phyloP scores from a whole-genome alignment of 1,284 basidiomycete genomes.

The Phellinidium pouzarii region DNA sequence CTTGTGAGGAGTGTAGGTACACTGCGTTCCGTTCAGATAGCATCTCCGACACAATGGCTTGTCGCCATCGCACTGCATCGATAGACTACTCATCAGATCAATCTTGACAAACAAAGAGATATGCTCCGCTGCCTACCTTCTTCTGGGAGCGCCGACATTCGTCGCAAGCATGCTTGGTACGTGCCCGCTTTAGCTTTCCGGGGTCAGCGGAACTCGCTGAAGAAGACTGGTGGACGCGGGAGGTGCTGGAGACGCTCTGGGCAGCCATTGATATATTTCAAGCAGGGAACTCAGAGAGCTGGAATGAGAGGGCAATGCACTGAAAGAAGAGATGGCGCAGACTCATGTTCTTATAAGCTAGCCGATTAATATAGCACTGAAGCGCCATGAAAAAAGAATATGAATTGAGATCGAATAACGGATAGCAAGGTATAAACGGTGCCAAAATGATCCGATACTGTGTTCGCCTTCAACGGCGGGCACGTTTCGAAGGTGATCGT shows the following conservation, averaged over 20 bases:
- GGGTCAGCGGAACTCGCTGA: slow-evolving; percentile 8
- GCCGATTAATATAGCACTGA: slow-evolving; percentile 10
- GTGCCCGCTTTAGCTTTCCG: slow-evolving; percentile 13
- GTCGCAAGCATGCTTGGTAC: slow-evolving; percentile 20
- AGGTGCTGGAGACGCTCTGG: slow-evolving; percentile 5
- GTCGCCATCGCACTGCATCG: slow-evolving; percentile 17
- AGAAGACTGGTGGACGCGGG: slow-evolving; percentile 1
- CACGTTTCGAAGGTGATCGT: slow-evolving; percentile 10
- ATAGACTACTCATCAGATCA: background rate
- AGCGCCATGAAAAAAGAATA: slow-evolving; percentile 3
- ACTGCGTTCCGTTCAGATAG: slow-evolving; percentile 17
- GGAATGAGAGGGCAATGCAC: background rate
- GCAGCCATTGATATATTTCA: slow-evolving; percentile 8
- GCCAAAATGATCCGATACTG: slow-evolving; percentile 14
- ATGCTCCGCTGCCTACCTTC: slow-evolving; percentile 5
- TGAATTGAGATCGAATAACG: slow-evolving; percentile 3
- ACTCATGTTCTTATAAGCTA: slow-evolving; percentile 9
- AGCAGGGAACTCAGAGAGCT: background rate
- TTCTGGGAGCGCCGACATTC: slow-evolving; percentile 20
- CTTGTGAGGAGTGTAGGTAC: slow-evolving; percentile 19
- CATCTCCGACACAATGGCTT: slow-evolving; percentile 17
- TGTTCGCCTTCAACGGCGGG: background rate
- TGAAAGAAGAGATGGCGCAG: background rate
- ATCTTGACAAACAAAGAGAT: background rate
- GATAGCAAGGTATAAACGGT: slow-evolving; percentile 5